Evolutionary conservation across 257 asterid genomes (phyloP).

Genomic region (Henckelia pumila): DNA sequence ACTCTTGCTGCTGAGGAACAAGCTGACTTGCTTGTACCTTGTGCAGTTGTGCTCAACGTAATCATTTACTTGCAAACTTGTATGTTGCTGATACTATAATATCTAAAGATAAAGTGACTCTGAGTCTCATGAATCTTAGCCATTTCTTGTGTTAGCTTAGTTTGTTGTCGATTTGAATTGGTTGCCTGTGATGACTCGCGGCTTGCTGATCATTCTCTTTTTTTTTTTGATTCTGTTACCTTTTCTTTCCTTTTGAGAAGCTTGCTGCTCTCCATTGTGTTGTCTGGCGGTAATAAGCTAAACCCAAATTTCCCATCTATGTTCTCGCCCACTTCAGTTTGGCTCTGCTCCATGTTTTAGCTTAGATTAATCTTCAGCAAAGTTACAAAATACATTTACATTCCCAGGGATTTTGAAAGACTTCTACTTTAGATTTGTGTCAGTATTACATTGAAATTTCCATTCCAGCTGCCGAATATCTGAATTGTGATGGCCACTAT

Average conservation of each 20-base stretch:
- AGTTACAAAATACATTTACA: neutral
- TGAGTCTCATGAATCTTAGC: neutral
- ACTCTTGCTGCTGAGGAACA: constrained; percentile 3
- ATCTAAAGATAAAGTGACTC: neutral
- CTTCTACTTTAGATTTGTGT: neutral
- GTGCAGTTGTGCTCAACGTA: constrained; percentile 9
- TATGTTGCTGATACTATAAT: neutral
- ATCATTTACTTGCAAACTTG: neutral
- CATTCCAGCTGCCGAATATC: neutral
- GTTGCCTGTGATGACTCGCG: neutral
- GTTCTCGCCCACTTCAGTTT: too few relatives aligned
- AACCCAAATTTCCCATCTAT: too few relatives aligned
- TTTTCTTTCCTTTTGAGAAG: too few relatives aligned
- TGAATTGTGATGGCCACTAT: neutral
- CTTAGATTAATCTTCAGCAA: neutral
- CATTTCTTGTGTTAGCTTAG: neutral
- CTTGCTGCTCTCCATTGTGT: too few relatives aligned
- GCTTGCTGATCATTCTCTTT: neutral
- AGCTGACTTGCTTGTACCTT: constrained; percentile 21
- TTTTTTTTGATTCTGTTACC: neutral
- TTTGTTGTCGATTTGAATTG: neutral
- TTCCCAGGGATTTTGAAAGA: neutral
- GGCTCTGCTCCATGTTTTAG: neutral
- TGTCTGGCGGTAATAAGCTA: neutral
- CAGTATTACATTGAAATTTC: neutral